A percentile compares a stretch with the other conserved stretches of the same genome.
phyloP scores from a whole-genome alignment of 2,329 filamentous ascomycete species.

The Pseudogymnoascus sp. region DNA sequence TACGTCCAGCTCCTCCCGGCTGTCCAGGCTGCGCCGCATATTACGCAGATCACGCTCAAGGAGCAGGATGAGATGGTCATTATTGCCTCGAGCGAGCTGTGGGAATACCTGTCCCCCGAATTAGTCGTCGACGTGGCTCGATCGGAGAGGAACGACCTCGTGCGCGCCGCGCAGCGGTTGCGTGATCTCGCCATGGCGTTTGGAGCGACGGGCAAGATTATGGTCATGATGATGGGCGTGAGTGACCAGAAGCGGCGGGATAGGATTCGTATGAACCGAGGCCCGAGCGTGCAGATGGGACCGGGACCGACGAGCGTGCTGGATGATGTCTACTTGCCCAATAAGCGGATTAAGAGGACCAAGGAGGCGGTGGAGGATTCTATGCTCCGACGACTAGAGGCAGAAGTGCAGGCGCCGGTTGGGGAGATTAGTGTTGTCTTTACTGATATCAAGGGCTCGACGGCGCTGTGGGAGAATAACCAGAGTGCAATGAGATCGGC shows the following conservation, averaged over 20 bases:
- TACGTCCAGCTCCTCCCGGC: slow-evolving; percentile 89
- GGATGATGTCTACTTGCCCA: slow-evolving; percentile 60
- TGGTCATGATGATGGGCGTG: slow-evolving; percentile 98
- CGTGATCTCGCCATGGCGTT: slow-evolving; percentile 93
- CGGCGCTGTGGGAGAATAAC: slow-evolving; percentile 90
- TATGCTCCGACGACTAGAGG: slow-evolving; percentile 75
- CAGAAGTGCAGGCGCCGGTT: slow-evolving; percentile 83
- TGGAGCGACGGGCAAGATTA: slow-evolving; percentile 87
- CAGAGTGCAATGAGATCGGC: slow-evolving; percentile 92
- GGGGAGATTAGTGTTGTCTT: slow-evolving; percentile 92
- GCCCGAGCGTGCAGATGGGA: slow-evolving; percentile 72
- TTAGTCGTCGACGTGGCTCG: slow-evolving; percentile 87
- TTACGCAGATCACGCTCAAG: slow-evolving; percentile 67
- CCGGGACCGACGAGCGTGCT: slow-evolving; percentile 56
- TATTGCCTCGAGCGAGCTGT: slow-evolving; percentile 83
- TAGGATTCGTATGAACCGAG: slow-evolving; percentile 60
- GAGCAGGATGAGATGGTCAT: slow-evolving; percentile 92
- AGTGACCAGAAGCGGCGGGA: slow-evolving; percentile 83
- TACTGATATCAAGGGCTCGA: slow-evolving; percentile 98
- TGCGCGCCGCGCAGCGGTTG: slow-evolving; percentile 90
- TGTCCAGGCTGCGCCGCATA: slow-evolving; percentile 82
- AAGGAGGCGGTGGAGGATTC: slow-evolving; percentile 69
- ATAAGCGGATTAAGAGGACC: slow-evolving; percentile 56
- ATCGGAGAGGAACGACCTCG: slow-evolving; percentile 78
- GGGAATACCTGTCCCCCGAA: slow-evolving; percentile 87